Evolutionary conservation across 495 filamentous ascomycete genomes (phyloP).

Genomic region (Penicillium pulvis): DNA sequence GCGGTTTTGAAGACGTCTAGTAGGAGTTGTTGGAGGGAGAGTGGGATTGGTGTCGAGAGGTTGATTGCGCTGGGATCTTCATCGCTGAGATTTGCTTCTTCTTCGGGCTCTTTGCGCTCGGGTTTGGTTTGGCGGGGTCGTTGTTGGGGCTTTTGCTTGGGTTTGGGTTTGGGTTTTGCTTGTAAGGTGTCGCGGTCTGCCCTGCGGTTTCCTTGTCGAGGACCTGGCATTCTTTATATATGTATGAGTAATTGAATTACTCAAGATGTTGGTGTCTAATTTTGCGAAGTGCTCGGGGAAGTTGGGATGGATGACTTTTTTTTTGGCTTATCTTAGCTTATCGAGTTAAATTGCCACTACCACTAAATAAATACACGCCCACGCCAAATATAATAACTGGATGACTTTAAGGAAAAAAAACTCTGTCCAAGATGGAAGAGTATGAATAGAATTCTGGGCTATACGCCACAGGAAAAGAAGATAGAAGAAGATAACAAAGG

Average conservation of each 20-base stretch:
- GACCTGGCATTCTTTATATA: constrained; percentile 5
- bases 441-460: constrained; percentile 21
- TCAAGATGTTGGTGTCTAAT: not conserved
- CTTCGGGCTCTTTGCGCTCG: constrained; percentile 10
- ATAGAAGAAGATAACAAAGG: constrained; percentile 14
- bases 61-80: constrained; percentile 20
- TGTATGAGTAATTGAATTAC: constrained; percentile 1
- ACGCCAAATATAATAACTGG: constrained; percentile 17
- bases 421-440: constrained; percentile 27
- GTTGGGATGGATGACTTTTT: constrained; percentile 10
- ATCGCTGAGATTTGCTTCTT: constrained; percentile 13
- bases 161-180: constrained; percentile 9
- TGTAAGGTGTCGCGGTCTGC: constrained; percentile 2
- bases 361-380: constrained; percentile 10
- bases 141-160: constrained; percentile 13
- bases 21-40: constrained; percentile 68
- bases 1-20: constrained; percentile 74
- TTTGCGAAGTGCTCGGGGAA: constrained; percentile 8
- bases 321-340: constrained; percentile 25
- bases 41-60: constrained; percentile 38
- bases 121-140: constrained; percentile 18
- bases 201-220: constrained; percentile 16
- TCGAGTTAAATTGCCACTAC: constrained; percentile 25
- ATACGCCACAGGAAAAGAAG: constrained; percentile 18
- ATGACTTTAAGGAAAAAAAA: constrained; percentile 21